Evolutionary conservation across 305 asterid species (phyloP).

Genomic region (Striga hermonthica): DNA sequence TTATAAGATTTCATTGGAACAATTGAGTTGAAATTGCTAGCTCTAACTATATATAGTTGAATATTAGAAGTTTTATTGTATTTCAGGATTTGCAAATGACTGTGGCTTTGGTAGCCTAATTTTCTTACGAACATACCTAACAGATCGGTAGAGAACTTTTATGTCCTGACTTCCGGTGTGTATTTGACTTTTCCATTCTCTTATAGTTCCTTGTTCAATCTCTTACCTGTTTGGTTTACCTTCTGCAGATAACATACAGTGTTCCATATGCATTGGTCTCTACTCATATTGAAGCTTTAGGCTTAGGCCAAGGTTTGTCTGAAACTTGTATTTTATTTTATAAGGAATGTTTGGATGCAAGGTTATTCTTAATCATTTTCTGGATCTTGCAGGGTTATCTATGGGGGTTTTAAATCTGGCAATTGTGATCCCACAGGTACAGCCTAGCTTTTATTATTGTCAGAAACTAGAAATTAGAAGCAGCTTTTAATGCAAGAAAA

Average conservation of each 20-base stretch:
- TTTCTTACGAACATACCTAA: background rate
- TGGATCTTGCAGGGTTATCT: slow-evolving; percentile 61
- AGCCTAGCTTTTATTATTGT: background rate
- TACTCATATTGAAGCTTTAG: slow-evolving; percentile 68
- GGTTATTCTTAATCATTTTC: slow-evolving; percentile 29
- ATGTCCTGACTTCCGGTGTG: background rate
- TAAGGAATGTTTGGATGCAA: slow-evolving; percentile 15
- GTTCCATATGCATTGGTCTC: slow-evolving; percentile 87
- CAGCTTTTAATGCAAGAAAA: too few species aligned
- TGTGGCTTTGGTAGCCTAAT: background rate
- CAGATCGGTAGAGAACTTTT: background rate
- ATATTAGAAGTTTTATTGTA: background rate
- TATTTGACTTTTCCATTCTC: background rate
- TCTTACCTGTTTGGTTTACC: slow-evolving; percentile 27
- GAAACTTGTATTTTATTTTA: slow-evolving; percentile 26
- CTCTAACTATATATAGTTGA: background rate
- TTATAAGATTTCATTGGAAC: background rate
- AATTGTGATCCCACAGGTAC: slow-evolving; percentile 79
- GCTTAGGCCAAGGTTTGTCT: slow-evolving; percentile 83
- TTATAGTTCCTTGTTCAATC: slow-evolving; percentile 3
- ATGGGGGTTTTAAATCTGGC: slow-evolving; percentile 87
- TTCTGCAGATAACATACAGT: slow-evolving; percentile 75
- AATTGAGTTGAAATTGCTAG: background rate
- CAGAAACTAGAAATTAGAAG: too few species aligned
- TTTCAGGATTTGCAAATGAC: background rate